These are phyloP conservation scores for Ophiostoma ulmi DNA, from an alignment of 2,329 filamentous ascomycete genomes.

Conservation along the genomic window DNA sequence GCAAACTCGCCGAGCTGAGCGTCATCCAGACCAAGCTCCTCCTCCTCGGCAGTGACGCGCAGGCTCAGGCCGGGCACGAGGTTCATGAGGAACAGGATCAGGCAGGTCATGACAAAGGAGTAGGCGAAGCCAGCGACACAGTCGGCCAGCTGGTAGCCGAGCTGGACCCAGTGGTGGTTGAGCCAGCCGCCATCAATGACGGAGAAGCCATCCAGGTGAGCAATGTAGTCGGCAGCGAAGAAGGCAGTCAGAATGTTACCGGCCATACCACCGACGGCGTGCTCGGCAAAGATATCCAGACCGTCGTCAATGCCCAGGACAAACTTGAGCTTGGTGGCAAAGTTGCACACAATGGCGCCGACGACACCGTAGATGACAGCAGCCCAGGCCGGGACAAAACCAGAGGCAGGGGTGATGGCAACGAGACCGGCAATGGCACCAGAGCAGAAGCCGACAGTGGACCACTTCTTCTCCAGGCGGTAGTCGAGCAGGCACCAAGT, in stretches of 20 bases:
- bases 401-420: conserved; percentile 81
- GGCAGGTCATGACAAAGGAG: conserved; percentile 69
- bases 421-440: conserved; percentile 84
- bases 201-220: conserved; percentile 66
- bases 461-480: conserved; percentile 84
- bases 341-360: conserved; percentile 76
- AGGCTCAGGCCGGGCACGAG: conserved; percentile 70
- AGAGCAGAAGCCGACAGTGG: conserved; percentile 87
- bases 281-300: conserved; percentile 82
- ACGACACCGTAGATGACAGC: conserved; percentile 73
- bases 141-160: conserved; percentile 79
- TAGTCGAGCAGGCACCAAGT: conserved; percentile 90
- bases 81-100: conserved; percentile 77
- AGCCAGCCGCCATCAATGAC: conserved; percentile 73
- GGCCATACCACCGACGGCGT: conserved; percentile 70
- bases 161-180: conserved; percentile 76
- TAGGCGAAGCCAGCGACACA: conserved; percentile 70
- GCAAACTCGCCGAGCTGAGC: conserved; percentile 89
- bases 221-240: conserved; percentile 81
- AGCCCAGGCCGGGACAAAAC: conserved; percentile 77
- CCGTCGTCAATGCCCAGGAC: conserved; percentile 75
- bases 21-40: conserved; percentile 81
- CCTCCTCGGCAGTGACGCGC: conserved; percentile 69
- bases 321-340: conserved; percentile 88
- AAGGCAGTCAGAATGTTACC: conserved; percentile 76